Conservation (phyloP, 2,329 filamentous ascomycete genomes). For the Xylariaceae sp. region DNA sequence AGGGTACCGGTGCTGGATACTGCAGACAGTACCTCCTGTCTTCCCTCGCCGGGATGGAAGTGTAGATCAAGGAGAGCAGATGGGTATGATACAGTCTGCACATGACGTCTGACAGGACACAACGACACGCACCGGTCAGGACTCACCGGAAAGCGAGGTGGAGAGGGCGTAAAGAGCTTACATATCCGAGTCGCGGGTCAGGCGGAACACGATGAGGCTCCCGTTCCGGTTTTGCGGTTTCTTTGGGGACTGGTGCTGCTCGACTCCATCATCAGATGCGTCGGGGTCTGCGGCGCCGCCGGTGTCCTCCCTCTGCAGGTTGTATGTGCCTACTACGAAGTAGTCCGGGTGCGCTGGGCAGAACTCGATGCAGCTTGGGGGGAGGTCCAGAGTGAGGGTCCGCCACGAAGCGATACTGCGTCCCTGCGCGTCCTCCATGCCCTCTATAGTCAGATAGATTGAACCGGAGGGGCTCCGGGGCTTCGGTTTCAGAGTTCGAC, state of each 20-base stretch:
- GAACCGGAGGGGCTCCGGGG: no score
- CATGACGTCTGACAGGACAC: slow-evolving; percentile 34
- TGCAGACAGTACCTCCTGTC: slow-evolving; percentile 54
- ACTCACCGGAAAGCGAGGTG: slow-evolving; percentile 1
- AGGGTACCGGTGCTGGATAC: slow-evolving; percentile 72
- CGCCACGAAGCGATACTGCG: slow-evolving; percentile 32
- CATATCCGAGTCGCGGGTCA: slow-evolving; percentile 43
- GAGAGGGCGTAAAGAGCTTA: slow-evolving; percentile 38
- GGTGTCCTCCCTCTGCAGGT: slow-evolving; percentile 48
- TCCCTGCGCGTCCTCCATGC: slow-evolving; percentile 5
- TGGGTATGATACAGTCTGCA: slow-evolving; percentile 55
- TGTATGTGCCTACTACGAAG: slow-evolving; percentile 80
- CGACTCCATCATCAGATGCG: slow-evolving; percentile 13
- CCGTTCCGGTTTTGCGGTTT: slow-evolving; percentile 60
- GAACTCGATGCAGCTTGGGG: slow-evolving; percentile 73
- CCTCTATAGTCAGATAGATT: not conserved
- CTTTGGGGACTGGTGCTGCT: slow-evolving; percentile 11
- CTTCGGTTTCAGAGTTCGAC: no score
- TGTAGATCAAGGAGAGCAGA: slow-evolving; percentile 80
- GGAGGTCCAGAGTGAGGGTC: slow-evolving; percentile 53
- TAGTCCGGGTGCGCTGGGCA: slow-evolving; percentile 53
- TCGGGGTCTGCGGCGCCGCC: slow-evolving; percentile 11
- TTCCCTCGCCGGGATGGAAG: slow-evolving; percentile 52
- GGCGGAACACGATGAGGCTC: slow-evolving; percentile 59
- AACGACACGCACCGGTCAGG: slow-evolving; percentile 13